Percentiles rank a stretch among this genome's conserved stretches.
Evolutionary conservation across 2,329 filamentous ascomycete species (phyloP).

Genomic region (Hymenoscyphus infarciens): DNA sequence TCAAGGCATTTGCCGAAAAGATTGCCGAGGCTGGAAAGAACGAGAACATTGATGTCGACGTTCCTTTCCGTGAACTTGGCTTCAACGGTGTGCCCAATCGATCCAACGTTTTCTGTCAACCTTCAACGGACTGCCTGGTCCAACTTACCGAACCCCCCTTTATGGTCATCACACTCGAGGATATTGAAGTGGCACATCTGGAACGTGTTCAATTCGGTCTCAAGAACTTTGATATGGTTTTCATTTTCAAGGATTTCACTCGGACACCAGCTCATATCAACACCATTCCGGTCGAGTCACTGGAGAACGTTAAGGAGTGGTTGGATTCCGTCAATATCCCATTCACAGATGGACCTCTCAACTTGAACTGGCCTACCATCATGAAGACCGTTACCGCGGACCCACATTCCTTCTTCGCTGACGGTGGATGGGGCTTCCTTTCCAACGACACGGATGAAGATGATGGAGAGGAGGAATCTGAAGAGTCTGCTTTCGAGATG

Average conservation of each 20-base stretch:
- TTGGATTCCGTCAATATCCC: constrained; percentile 93
- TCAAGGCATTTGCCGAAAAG: constrained; percentile 95
- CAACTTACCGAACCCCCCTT: constrained; percentile 97
- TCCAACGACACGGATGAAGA: constrained; percentile 85
- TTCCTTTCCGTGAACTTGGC: constrained; percentile 92
- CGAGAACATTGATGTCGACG: constrained; percentile 88
- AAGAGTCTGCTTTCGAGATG: constrained; percentile 91
- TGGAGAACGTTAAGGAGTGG: constrained; percentile 97
- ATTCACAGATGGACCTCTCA: constrained; percentile 89
- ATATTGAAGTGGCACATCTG: constrained; percentile 93
- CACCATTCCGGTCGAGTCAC: constrained; percentile 91
- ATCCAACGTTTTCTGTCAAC: constrained; percentile 92
- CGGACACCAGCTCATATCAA: constrained; percentile 92
- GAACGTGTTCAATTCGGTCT: constrained; percentile 95
- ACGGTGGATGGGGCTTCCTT: constrained; percentile 94
- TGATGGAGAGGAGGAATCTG: constrained; percentile 71
- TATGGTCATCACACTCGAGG: constrained; percentile 89
- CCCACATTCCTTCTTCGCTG: constrained; percentile 89
- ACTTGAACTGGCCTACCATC: constrained; percentile 97
- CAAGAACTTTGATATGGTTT: constrained; percentile 98
- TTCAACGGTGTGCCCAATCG: constrained; percentile 96
- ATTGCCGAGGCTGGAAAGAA: constrained; percentile 92
- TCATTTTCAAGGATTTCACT: constrained; percentile 96
- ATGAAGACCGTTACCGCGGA: constrained; percentile 98
- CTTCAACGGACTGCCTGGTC: constrained; percentile 93